Evolutionary conservation across 345 rosid genomes (phyloP), one percentile per base, ranked within the genome.

Genomic region (Kernera saxatilis): DNA sequence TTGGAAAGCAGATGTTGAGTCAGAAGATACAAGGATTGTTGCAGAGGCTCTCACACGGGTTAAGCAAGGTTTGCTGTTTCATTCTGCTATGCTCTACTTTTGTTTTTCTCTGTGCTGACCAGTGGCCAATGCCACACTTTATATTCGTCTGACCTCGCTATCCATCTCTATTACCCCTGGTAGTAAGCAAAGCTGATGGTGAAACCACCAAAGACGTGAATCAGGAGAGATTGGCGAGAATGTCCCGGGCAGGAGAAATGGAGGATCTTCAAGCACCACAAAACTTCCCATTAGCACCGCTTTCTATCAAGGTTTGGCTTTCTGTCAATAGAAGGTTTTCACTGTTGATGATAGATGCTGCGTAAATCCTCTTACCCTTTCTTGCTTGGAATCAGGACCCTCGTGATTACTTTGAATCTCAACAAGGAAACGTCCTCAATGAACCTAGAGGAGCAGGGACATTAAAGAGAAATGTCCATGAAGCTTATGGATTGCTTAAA

Each of bases 321-420:
- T 54, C 48, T 70, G 46, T 8, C 27, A n/a, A 18, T 22, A 11
- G 58, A 18, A 14, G 44, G 11, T 76, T 58, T 55, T 8, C 59
- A 46, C 39, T 72, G n/a, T 18, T 19, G 25, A n/a, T n/a, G n/a
- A n/a, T n/a, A n/a, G n/a, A n/a, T n/a, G n/a, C n/a, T n/a, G n/a
- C n/a, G n/a, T n/a, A n/a, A 19, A 35, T 73, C 25, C 55, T 15
- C 11, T 54, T 46, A 32, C 70, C 72, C 26, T 35, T 35, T 21
- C 54, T 44, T 45, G 52, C 27, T 29, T 44, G 67, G 72, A 77
- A 72, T 71, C 77, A 89, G 98, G 92, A 92, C 75, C 93, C 93
- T 26, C 85, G 94, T 58, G 98, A 92, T 49, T 92, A 92, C 80
- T 92, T 92, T 72, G 94, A 92, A 82, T 87, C 90, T 64, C 98